These are phyloP conservation scores for Solanum arcanum DNA, from an alignment of 257 asterid species.

Conservation along the genomic window DNA sequence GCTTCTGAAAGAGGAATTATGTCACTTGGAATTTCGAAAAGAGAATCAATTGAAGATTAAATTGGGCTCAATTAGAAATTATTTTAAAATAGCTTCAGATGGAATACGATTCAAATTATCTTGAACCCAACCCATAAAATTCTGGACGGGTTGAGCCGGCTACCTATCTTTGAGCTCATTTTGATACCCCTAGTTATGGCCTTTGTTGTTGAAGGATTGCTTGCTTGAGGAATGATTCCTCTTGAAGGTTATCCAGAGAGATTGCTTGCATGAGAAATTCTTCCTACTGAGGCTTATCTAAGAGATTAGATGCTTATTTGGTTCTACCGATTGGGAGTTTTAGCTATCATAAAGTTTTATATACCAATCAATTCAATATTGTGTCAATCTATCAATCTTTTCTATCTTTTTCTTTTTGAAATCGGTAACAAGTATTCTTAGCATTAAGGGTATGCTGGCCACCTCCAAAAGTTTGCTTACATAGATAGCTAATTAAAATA, in stretches of 20 bases:
- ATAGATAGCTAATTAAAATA: not conserved
- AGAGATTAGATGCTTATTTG: not conserved
- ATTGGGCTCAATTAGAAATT: no score
- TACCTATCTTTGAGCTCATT: no score
- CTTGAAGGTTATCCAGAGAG: not conserved
- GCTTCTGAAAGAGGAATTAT: no score
- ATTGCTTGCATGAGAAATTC: not conserved
- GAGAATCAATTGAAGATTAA: no score
- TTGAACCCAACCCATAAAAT: no score
- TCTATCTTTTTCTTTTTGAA: not conserved
- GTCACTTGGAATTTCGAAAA: no score
- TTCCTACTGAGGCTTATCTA: not conserved
- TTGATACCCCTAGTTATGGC: not conserved
- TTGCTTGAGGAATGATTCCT: not conserved
- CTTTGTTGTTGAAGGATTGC: not conserved
- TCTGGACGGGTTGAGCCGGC: no score
- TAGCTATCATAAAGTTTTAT: not conserved
- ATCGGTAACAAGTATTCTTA: not conserved
- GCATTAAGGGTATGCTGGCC: not conserved
- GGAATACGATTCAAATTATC: no score
- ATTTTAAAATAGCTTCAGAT: no score
- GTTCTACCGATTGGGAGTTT: not conserved
- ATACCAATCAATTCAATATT: not conserved
- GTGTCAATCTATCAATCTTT: not conserved
- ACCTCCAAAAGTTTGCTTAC: not conserved